A percentile compares a stretch with the other conserved stretches of the same genome.
These are phyloP conservation scores for Mariannaea sp. DNA, from an alignment of 2,329 filamentous ascomycete species.

Conservation along the genomic window DNA sequence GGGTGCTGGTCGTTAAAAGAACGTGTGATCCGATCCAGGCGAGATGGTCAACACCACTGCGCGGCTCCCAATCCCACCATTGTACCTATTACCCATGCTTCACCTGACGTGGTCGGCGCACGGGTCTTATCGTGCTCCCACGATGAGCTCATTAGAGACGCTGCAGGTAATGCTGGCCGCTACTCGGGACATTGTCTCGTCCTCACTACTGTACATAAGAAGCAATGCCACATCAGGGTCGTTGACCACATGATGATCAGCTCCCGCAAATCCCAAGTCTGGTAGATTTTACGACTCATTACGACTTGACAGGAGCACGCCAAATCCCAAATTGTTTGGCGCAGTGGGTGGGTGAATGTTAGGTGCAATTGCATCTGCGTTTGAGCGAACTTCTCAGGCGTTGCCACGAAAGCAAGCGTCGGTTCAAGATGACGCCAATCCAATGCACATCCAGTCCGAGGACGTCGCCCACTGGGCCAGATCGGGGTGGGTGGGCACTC, in stretches of 20 bases:
- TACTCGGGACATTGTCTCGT: constrained; percentile 27
- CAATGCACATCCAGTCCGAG: constrained; percentile 31
- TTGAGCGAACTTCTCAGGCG: constrained; percentile 39
- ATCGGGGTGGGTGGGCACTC: constrained; percentile 38
- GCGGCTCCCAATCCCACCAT: constrained; percentile 33
- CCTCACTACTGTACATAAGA: constrained; percentile 15
- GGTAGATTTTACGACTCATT: constrained; percentile 24
- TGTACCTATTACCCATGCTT: constrained; percentile 38
- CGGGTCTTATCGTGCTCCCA: constrained; percentile 35
- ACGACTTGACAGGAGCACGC: constrained; percentile 27
- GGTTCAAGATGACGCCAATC: constrained; percentile 36
- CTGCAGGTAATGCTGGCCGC: constrained; percentile 37
- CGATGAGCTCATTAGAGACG: constrained; percentile 36
- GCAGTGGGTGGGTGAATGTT: constrained; percentile 30
- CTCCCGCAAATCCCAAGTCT: constrained; percentile 29
- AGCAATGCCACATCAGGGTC: constrained; percentile 33
- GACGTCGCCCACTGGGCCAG: constrained; percentile 34
- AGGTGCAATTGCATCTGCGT: constrained; percentile 22
- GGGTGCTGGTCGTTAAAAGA: constrained; percentile 32
- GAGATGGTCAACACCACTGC: constrained; percentile 39
- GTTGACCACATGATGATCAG: constrained; percentile 34
- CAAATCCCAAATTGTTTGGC: constrained; percentile 21
- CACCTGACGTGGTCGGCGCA: constrained; percentile 39
- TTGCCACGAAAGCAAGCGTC: constrained; percentile 48
- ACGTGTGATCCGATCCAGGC: constrained; percentile 39